A percentile compares a stretch with the other conserved stretches of the same genome.
Conservation (phyloP, 2,329 filamentous ascomycete species). For the Colletotrichum graminicola region DNA sequence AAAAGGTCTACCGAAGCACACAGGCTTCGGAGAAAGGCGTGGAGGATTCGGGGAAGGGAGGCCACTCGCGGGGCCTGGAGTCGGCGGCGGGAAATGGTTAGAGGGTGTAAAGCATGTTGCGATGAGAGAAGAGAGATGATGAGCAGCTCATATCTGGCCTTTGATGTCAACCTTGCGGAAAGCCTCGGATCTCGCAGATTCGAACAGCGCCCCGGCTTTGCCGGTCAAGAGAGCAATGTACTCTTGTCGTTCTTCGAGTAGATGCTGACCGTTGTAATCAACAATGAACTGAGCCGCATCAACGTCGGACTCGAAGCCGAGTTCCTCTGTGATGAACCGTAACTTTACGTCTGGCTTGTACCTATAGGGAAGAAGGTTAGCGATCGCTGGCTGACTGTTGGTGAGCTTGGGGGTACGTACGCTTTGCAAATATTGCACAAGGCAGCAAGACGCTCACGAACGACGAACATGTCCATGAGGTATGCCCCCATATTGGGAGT, state of each 20-base stretch:
- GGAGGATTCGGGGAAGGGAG: background rate
- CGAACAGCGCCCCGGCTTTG: constrained; percentile 81
- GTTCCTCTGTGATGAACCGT: constrained; percentile 93
- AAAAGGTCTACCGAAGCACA: constrained; percentile 5
- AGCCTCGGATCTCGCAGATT: constrained; percentile 77
- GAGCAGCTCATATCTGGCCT: constrained; percentile 81
- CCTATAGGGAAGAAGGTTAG: constrained; percentile 69
- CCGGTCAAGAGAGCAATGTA: constrained; percentile 79
- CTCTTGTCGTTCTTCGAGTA: constrained; percentile 82
- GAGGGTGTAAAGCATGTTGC: constrained; percentile 34
- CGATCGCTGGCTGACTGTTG: constrained; percentile 44
- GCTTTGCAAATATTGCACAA: constrained; percentile 93
- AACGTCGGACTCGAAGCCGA: constrained; percentile 93
- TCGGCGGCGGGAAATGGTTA: constrained; percentile 13
- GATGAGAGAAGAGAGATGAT: constrained; percentile 28
- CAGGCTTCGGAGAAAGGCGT: background rate
- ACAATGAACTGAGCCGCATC: constrained; percentile 93
- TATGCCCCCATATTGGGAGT: constrained; percentile 98
- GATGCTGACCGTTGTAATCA: constrained; percentile 79
- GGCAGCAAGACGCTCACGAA: constrained; percentile 90
- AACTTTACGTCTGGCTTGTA: constrained; percentile 93
- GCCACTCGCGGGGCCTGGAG: constrained; percentile 3
- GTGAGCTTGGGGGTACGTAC: constrained; percentile 68
- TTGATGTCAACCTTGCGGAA: constrained; percentile 96
- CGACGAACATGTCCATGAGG: constrained; percentile 99